Base-by-base conservation (phyloP, 179 eudicot genomes). In the Spinacia oleracea region DNA sequence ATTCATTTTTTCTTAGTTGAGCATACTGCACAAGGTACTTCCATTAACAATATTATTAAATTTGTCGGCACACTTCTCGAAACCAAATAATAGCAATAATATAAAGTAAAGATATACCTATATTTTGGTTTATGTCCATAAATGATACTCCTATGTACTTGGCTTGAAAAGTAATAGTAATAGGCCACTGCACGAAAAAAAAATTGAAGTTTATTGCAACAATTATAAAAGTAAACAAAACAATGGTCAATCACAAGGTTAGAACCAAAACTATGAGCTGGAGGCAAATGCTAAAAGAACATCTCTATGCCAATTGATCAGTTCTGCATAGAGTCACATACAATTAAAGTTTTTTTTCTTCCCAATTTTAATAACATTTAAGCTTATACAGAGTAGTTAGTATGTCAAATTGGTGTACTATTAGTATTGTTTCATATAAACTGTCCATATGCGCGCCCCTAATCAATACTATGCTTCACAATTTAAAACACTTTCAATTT, bases 41-140 rank as follows among this genome's bases (percentile, higher is more conserved):
- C 69, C 69, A 64, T 1, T 16, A 53, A 53, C 23, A 29, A 50
- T 6, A 65, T 15, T 21, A 51, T 29, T 20, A 48, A 46, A 50
- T 53, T 20, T 9, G 4, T 51, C 23, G 64, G 40, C 77, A 31
- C 31, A 21, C 40, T 3, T 48, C 53, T 48, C 53, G 29, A 31
- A 42, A 15, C n/a, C 79, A n/a, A 65, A 53, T 32, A 46, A 5
- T 64, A 63, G 9, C 27, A 46, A 74, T 23, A 29, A 53, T 38
- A 9, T 1, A 21, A 65, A 45, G 27, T 69, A 59, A 73, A 4
- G 55, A 59, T 83, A 56, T 82, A 92, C 99, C 93, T 90, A 77
- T 96, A 94, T 83, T 98, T 88, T 70, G 98, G 97, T 86, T 91
- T 95, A 83, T 88, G 90, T 56, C 98, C 97, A 59, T 91, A 96